These are phyloP conservation scores for Erythrobasidium hasegawianum DNA, from an alignment of 1,284 basidiomycete genomes.

Conservation along the genomic window DNA sequence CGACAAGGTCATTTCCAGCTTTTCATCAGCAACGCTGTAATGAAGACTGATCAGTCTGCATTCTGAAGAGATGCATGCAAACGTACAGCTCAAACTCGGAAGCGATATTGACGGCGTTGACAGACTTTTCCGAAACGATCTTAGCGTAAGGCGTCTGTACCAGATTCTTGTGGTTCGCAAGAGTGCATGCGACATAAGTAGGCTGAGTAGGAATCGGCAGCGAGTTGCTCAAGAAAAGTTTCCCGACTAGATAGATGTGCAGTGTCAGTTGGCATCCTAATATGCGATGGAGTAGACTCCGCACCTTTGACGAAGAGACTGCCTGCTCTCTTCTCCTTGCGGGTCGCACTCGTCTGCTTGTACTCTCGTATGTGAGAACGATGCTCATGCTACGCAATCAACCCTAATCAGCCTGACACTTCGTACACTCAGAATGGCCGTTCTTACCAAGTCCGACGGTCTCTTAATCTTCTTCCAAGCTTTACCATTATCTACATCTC, in stretches of 20 bases:
- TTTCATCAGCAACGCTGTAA: slow-evolving; percentile 19
- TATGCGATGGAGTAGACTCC: neutral
- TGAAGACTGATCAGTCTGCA: neutral
- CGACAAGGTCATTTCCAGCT: slow-evolving; percentile 28
- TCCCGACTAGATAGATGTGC: slow-evolving; percentile 7
- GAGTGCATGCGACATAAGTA: slow-evolving; percentile 24
- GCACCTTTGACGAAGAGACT: slow-evolving; percentile 29
- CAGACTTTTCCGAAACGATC: slow-evolving; percentile 1
- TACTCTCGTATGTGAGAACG: slow-evolving; percentile 29
- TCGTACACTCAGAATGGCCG: neutral
- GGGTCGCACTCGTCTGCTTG: slow-evolving; percentile 30
- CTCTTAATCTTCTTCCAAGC: slow-evolving; percentile 26
- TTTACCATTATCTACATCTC: slow-evolving; percentile 27
- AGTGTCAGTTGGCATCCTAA: neutral
- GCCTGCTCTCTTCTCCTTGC: slow-evolving; percentile 15
- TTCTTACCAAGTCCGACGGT: slow-evolving; percentile 25
- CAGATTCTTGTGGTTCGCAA: neutral
- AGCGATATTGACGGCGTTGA: neutral
- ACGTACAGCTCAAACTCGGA: slow-evolving; percentile 32
- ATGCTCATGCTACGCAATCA: slow-evolving; percentile 17
- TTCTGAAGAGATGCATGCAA: neutral
- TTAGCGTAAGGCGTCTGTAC: slow-evolving; percentile 6
- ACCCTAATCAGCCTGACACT: neutral
- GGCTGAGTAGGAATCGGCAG: slow-evolving; percentile 17
- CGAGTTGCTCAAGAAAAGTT: slow-evolving; percentile 13